Percentiles rank a stretch among this genome's conserved stretches.
phyloP scores from a whole-genome alignment of 495 filamentous ascomycete species.

The Trichoderma reesei region DNA sequence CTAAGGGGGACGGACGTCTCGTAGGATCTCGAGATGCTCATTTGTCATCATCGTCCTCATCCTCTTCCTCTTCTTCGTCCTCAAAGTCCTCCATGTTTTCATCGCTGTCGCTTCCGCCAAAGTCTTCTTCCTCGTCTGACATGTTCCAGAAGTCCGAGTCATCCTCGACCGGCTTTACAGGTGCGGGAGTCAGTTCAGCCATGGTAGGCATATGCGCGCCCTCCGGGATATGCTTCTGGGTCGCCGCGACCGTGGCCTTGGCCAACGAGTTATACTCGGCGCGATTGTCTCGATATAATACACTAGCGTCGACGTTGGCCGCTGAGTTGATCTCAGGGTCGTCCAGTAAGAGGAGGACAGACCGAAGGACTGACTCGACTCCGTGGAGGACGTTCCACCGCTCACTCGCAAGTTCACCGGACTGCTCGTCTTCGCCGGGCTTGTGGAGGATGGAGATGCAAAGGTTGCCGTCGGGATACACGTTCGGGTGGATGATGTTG shows the following conservation, averaged over 20 bases:
- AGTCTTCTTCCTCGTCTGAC: conserved; percentile 69
- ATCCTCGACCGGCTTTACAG: conserved; percentile 55
- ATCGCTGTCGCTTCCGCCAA: conserved; percentile 61
- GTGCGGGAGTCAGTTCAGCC: conserved; percentile 48
- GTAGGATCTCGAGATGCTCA: background rate
- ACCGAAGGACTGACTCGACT: conserved; percentile 88
- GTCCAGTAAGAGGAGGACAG: conserved; percentile 86
- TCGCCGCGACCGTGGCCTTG: conserved; percentile 56
- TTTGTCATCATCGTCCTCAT: conserved; percentile 36
- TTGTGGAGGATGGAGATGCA: conserved; percentile 96
- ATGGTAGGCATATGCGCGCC: conserved; percentile 77
- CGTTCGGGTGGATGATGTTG: conserved; percentile 79
- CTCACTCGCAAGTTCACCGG: conserved; percentile 77
- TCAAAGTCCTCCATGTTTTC: conserved; percentile 49
- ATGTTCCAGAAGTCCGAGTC: conserved; percentile 80
- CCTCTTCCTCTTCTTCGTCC: conserved; percentile 41
- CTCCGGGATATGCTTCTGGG: conserved; percentile 67
- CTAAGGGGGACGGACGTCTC: background rate
- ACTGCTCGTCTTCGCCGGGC: conserved; percentile 84
- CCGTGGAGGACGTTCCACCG: conserved; percentile 90
- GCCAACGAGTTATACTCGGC: conserved; percentile 60
- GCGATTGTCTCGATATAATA: conserved; percentile 68
- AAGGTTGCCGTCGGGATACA: conserved; percentile 80
- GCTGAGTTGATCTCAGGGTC: conserved; percentile 87
- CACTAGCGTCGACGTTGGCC: conserved; percentile 88